Evolutionary conservation across 345 rosid species (phyloP), one percentile per base, ranked within the genome.

Genomic region (Clarkia xantiana): DNA sequence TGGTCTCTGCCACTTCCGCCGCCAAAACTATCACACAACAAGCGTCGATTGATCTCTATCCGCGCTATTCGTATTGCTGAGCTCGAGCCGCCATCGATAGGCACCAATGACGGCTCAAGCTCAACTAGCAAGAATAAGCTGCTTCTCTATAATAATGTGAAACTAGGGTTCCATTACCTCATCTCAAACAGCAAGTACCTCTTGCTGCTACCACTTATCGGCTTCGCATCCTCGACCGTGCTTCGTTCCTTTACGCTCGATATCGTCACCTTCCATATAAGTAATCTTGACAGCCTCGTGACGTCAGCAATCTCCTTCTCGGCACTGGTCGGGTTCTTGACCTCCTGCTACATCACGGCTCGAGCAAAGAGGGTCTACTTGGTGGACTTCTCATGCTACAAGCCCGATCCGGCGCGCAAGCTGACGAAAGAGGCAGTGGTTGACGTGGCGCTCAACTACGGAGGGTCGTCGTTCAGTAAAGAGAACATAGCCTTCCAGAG

Each of bases 131-230:
- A n/a, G n/a, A n/a, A n/a, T n/a, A n/a, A n/a, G n/a, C n/a, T n/a
- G n/a, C n/a, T n/a, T n/a, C n/a, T n/a, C n/a, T n/a, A n/a, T n/a
- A n/a, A n/a, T n/a, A 56, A 68, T 45, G 69, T 62, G 10, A 69
- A 69, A 52, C 71, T 73, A 16, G 71, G 69, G 18, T 68, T 56
- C 55, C 74, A 73, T 54, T 65, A 65, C 55, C 45, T 69, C 11
- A 63, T 68, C 65, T 59, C 68, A 57, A 68, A 51, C 18, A 65
- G 65, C 42, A 15, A 55, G 44, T 68, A 59, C 36, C 40, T 68
- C 14, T 14, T 68, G 23, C 62, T 68, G 10, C 18, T 55, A 14
- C 62, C 68, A 2, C 15, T 63, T 9, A 18, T 68, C 22, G 25
- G 10, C 17, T 29, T 29, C 36, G 22, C 44, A 4, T 25, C 53